Evolutionary conservation across 2,329 filamentous ascomycete genomes (phyloP).

Genomic region (Colletotrichum simmondsii): DNA sequence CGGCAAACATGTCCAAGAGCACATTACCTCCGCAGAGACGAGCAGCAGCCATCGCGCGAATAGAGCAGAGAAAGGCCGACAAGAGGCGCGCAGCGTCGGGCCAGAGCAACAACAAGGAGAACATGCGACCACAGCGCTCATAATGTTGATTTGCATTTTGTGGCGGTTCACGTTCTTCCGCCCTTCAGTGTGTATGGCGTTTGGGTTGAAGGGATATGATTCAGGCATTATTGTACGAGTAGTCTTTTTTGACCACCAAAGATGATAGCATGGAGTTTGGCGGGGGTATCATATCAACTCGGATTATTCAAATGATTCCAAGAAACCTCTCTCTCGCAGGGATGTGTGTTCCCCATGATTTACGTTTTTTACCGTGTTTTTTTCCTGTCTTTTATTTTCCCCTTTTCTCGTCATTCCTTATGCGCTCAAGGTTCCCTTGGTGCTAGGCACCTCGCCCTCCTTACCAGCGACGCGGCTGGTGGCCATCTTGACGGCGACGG

Average conservation of each 20-base stretch:
- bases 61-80: conserved; percentile 65
- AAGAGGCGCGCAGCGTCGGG: conserved; percentile 52
- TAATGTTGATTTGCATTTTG: background rate
- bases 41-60: conserved; percentile 64
- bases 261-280: conserved; percentile 36
- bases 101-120: conserved; percentile 60
- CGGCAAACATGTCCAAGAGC: conserved; percentile 53
- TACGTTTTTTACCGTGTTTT: background rate
- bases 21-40: conserved; percentile 61
- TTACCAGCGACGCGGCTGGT: conserved; percentile 79
- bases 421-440: conserved; percentile 87
- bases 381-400: background rate
- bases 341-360: background rate
- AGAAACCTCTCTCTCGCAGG: conserved; percentile 11
- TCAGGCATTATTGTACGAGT: conserved; percentile 26
- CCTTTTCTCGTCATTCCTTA: background rate
- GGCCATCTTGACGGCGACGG: conserved; percentile 84
- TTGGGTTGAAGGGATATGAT: conserved; percentile 27
- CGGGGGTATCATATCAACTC: conserved; percentile 29
- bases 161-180: conserved; percentile 26
- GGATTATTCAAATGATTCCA: conserved; percentile 16
- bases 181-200: conserved; percentile 6
- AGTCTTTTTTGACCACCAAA: conserved; percentile 8
- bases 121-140: conserved; percentile 51
- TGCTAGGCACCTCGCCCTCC: conserved; percentile 94